A percentile compares a stretch with the other conserved stretches of the same genome.
Conservation (phyloP, 441 rosid species). For the Omphalea diandra region DNA sequence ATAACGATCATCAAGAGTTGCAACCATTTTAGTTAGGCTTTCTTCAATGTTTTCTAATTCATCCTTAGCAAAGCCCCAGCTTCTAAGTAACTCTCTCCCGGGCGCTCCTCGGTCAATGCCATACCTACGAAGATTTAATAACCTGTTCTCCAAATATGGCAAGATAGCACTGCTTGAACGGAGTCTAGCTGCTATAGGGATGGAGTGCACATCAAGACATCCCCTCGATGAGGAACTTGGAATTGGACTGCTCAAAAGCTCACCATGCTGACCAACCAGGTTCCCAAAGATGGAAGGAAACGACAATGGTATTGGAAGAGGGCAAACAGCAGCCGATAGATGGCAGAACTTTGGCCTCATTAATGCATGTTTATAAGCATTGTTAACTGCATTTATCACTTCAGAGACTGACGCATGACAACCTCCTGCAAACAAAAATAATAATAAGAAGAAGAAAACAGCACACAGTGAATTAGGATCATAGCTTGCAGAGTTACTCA, state of each 20-base stretch:
- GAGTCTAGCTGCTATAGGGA: conserved; percentile 73
- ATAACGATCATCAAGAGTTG: conserved; percentile 43
- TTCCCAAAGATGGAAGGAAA: conserved; percentile 85
- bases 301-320: conserved; percentile 88
- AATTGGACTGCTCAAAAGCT: conserved; percentile 58
- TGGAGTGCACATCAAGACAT: conserved; percentile 76
- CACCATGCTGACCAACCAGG: conserved; percentile 62
- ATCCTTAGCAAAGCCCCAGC: conserved; percentile 83
- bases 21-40: conserved; percentile 58
- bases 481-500: background rate
- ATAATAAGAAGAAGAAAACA: too few relatives aligned
- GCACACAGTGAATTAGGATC: background rate
- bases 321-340: conserved; percentile 58
- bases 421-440: conserved; percentile 37
- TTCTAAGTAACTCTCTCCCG: conserved; percentile 53
- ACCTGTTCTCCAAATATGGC: conserved; percentile 58
- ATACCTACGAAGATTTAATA: conserved; percentile 49
- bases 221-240: conserved; percentile 45
- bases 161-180: conserved; percentile 61
- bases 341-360: conserved; percentile 63
- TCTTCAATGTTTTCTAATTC: conserved; percentile 75
- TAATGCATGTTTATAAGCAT: conserved; percentile 36
- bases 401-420: conserved; percentile 57
- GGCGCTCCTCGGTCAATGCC: conserved; percentile 64
- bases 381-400: conserved; percentile 53